These are phyloP conservation scores for Podila minutissima DNA, from an alignment of 192 early-diverging fungal genomes.

Conservation along the genomic window DNA sequence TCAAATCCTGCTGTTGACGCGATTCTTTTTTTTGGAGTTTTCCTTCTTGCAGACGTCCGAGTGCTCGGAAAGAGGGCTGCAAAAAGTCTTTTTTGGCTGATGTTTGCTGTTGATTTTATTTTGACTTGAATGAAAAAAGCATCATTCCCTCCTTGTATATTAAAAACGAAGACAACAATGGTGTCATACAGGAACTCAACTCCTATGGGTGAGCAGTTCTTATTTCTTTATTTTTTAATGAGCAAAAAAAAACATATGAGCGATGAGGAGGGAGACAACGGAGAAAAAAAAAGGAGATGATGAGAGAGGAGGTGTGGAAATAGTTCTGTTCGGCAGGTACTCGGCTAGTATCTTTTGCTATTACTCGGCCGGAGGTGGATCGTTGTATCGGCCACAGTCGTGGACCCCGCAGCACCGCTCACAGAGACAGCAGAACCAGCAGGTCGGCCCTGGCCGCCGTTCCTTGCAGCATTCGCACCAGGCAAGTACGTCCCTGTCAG, in stretches of 20 bases:
- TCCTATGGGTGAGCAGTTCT: too few relatives aligned
- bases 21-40: background rate
- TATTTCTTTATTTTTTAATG: too few relatives aligned
- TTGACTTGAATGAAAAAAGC: too few relatives aligned
- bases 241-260: too few relatives aligned
- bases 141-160: too few relatives aligned
- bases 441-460: background rate
- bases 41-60: too few relatives aligned
- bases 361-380: background rate
- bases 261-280: too few relatives aligned
- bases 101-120: too few relatives aligned
- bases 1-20: conserved; percentile 67
- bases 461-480: conserved; percentile 3
- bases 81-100: too few relatives aligned
- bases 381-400: background rate
- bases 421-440: conserved; percentile 1
- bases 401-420: background rate
- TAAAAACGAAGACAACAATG: too few relatives aligned
- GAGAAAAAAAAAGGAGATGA: background rate
- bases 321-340: background rate
- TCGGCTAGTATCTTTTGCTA: background rate
- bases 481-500: background rate
- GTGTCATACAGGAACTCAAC: too few relatives aligned
- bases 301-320: background rate
- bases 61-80: too few relatives aligned